Evolutionary conservation across 116 monocot species (phyloP), one percentile per base, ranked within the genome.

Genomic region (Trichopus zeylanicus): DNA sequence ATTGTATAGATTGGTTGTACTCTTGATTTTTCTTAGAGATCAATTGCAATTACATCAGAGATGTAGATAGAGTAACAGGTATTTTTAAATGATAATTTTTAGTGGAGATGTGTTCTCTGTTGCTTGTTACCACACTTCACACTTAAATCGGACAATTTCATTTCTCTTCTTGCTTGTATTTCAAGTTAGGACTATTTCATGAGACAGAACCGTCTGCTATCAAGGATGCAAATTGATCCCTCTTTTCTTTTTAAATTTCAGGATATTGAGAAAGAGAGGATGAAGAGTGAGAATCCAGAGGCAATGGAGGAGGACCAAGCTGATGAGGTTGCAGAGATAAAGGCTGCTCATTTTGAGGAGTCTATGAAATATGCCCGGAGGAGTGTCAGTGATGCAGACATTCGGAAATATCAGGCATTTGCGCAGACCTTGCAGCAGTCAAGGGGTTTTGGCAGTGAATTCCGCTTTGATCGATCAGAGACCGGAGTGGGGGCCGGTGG

Each of bases 351-450:
- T 58, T 86, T 86, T 47, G 86, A 86, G 48, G 86, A 86, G 59
- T 81, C 86, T 0, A 86, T 86, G 86, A 86, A 86, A 46, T 86
- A 53, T 59, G 86, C 86, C 0, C 64, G 86, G n/a, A 59, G 86
- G 65, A 86, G 86, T 42, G 86, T 86, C 26, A 86, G 86, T 30
- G 81, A 86, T 75, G 81, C 86, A 0, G 86, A 86, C 31, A 78
- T 86, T 8, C 70, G 86, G 23, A 86, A 86, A 59, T 86, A 86
- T 38, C 86, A 86, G 59, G 81, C 81, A 4, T 86, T 86, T 51
- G 86, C 81, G 1, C 86, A 86, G 60, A 86, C 86, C 9, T 53
- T 86, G 30, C 86, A 86, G 72, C 86, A 86, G 46, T 86, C 86
- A 0, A 64, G 86, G 33, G 86, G 81, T 0, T 81, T 86, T 32